Base-by-base conservation (phyloP, 2,329 filamentous ascomycete species). In the Aspergillus uvarum region DNA sequence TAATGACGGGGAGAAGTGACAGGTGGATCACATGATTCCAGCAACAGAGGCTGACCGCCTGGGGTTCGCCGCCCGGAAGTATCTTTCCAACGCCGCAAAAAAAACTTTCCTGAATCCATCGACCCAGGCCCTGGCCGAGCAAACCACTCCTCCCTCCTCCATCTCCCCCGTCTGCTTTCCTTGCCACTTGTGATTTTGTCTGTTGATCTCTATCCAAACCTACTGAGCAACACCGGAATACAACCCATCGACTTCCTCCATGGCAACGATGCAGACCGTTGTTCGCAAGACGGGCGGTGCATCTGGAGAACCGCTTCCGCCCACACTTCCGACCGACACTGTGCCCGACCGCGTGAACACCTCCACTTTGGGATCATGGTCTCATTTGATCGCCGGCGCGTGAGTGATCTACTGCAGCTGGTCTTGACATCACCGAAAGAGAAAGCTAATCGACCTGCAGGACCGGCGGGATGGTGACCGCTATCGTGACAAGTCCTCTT, bases 401-500 rank as follows among this genome's bases (percentile, higher is more conserved):
- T 74, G 68, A 68, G 72, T 67, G 56, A 56, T 56, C 32, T 48
- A 54, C 12, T 44, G 31, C n/a, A 16, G 14, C 35, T 31, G 31
- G 10, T 12, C 32, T 35, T 16, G 32, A 16, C 11, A 5, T 16
- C 32, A 22, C 22, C 10, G 26, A 29, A 29, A 29, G 26, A 29
- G 26, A 29, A 29, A 44, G 38, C n/a, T 21, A 38, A 51, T 31
- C 29, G 54, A 57, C 3, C 22, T 54, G 16, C 51, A 73, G 71
- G 63, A 66, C 65, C 59, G 92, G 92, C 57, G 94, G 94, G 48
- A 91, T 96, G 71, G 91, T 90, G 35, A 96, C 92, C 11, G 94
- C 93, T 56, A 84, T 97, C 55, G 89, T 96, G 62, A 96, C 93
- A 54, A 97, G 93, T 74, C 94, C 94, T 38, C 87, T 98, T 67